Percentiles rank a stretch among this genome's conserved stretches.
phyloP scores from a whole-genome alignment of 805 yeast species.

The Priceomyces haplophilus region DNA sequence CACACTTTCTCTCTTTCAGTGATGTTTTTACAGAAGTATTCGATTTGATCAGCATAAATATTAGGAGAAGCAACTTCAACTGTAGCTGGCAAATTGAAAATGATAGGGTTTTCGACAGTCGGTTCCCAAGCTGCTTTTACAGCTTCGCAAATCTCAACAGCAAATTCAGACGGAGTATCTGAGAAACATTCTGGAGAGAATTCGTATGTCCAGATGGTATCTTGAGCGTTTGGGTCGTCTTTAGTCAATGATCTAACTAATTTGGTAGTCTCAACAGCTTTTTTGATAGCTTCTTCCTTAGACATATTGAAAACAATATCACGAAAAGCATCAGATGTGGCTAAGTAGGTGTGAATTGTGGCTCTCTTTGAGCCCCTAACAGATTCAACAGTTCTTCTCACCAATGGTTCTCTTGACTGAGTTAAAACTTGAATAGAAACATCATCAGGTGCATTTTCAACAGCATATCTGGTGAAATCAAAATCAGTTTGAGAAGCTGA shows the following conservation, averaged over 20 bases:
- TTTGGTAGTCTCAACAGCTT: slow-evolving; percentile 69
- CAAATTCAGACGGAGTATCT: slow-evolving; percentile 71
- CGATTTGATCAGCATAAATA: slow-evolving; percentile 77
- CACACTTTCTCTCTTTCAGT: slow-evolving; percentile 68
- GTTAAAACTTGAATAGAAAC: slow-evolving; percentile 71
- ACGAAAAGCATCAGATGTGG: slow-evolving; percentile 72
- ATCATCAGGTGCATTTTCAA: slow-evolving; percentile 73
- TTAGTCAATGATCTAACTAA: slow-evolving; percentile 67
- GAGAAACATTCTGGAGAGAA: slow-evolving; percentile 78
- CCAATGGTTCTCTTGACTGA: slow-evolving; percentile 72
- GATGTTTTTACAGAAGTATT: slow-evolving; percentile 65
- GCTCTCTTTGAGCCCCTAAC: slow-evolving; percentile 72
- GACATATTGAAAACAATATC: slow-evolving; percentile 75
- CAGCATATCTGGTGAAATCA: slow-evolving; percentile 77
- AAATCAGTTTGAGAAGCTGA: slow-evolving; percentile 81
- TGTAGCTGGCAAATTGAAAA: slow-evolving; percentile 78
- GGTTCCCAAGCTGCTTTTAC: slow-evolving; percentile 80
- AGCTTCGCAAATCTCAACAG: slow-evolving; percentile 75
- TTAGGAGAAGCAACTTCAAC: slow-evolving; percentile 77
- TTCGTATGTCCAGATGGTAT: slow-evolving; percentile 68
- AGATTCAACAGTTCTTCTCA: slow-evolving; percentile 71
- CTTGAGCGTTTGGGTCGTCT: slow-evolving; percentile 64
- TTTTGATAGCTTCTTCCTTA: slow-evolving; percentile 60
- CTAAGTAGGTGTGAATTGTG: slow-evolving; percentile 68
- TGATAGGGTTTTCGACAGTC: slow-evolving; percentile 67